phyloP scores from a whole-genome alignment of 2,329 filamentous ascomycete species.

The Colletotrichum melonis region DNA sequence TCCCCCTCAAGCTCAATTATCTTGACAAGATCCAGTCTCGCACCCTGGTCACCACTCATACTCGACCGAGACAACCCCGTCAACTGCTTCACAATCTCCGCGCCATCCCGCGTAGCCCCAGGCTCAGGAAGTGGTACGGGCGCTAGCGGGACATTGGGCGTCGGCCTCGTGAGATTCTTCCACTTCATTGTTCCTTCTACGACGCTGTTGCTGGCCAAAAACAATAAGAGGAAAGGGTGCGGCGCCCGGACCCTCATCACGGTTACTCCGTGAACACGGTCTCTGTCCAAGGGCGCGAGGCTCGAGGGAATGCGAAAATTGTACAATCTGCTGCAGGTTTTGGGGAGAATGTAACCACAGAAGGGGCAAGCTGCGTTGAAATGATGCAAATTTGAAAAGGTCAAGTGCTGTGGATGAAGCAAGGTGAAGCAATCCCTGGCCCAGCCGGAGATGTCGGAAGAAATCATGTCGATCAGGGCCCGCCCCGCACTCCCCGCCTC shows the following conservation, averaged over 20 bases:
- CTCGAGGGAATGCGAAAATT: no score
- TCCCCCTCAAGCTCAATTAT: conserved; percentile 56
- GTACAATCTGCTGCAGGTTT: no score
- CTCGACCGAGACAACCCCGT: conserved; percentile 47
- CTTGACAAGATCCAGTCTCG: conserved; percentile 48
- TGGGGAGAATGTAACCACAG: neutral
- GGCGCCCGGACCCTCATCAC: neutral
- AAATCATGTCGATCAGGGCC: neutral
- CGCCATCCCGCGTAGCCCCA: conserved; percentile 47
- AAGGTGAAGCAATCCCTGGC: neutral
- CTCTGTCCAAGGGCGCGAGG: no score
- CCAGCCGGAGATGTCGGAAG: neutral
- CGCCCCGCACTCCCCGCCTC: neutral
- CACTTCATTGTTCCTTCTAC: neutral
- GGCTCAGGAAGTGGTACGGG: conserved; percentile 48
- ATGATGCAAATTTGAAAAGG: neutral
- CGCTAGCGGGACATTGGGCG: conserved; percentile 43
- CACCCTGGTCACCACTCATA: neutral
- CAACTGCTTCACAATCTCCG: conserved; percentile 50
- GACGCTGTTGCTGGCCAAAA: neutral
- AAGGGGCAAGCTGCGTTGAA: no score
- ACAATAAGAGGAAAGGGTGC: neutral
- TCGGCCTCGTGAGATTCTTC: conserved; percentile 48
- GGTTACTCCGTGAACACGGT: no score
- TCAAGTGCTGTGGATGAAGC: neutral